phyloP scores from a whole-genome alignment of 2,329 filamentous ascomycete species.

The Diaporthe sp. region DNA sequence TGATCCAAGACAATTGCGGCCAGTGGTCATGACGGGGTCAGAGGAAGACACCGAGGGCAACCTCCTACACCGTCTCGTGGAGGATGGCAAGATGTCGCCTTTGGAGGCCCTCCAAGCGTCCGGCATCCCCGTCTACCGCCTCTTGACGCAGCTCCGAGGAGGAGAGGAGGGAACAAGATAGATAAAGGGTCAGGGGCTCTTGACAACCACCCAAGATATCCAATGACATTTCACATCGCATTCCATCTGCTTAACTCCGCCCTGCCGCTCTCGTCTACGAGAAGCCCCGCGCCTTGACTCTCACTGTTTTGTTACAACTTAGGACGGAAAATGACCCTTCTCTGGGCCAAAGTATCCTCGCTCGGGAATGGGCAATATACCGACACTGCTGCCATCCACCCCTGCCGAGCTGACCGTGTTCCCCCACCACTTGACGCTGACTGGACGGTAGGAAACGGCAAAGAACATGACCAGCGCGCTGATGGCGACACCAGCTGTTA shows the following conservation, averaged over 20 bases:
- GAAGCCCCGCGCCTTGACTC: neutral
- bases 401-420: conserved; percentile 54
- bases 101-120: too few species aligned
- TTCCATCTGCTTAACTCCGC: neutral
- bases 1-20: too few species aligned
- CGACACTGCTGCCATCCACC: conserved; percentile 43
- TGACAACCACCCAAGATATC: conserved; percentile 6
- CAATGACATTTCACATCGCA: neutral
- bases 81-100: too few species aligned
- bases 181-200: too few species aligned
- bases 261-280: neutral
- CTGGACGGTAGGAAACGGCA: conserved; percentile 53
- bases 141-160: too few species aligned
- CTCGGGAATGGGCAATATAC: conserved; percentile 43
- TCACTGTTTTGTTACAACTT: neutral
- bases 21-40: too few species aligned
- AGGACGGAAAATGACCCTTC: conserved; percentile 38
- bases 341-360: conserved; percentile 46
- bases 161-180: too few species aligned
- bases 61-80: too few species aligned
- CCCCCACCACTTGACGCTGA: conserved; percentile 55
- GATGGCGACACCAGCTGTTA: conserved; percentile 55
- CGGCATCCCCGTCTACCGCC: too few species aligned
- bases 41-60: too few species aligned
- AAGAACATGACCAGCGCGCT: conserved; percentile 57